These are phyloP conservation scores for Alnus glutinosa DNA, from an alignment of 306 rosid species.

Conservation along the genomic window DNA sequence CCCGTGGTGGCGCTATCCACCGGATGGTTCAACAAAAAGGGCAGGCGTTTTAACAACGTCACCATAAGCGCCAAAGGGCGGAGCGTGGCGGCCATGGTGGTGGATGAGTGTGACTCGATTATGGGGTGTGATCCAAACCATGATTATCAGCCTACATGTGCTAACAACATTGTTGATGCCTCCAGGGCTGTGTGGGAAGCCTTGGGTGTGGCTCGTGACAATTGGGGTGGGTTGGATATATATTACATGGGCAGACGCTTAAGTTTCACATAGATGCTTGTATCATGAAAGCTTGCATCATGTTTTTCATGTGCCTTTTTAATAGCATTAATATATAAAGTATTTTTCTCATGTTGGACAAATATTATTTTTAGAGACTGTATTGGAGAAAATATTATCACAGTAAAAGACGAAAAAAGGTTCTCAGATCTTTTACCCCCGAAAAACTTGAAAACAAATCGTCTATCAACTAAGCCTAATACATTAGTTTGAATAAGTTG, in stretches of 20 bases:
- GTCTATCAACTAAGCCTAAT: no score
- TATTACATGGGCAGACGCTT: conserved; percentile 28
- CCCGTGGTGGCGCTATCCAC: conserved; percentile 46
- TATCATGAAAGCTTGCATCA: background rate
- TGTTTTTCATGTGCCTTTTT: background rate
- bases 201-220: conserved; percentile 14
- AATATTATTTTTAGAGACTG: no score
- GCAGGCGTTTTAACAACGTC: conserved; percentile 42
- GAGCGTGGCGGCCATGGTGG: conserved; percentile 50
- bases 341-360: no score
- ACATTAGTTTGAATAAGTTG: no score
- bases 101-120: conserved; percentile 55
- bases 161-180: conserved; percentile 49
- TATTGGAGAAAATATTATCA: no score
- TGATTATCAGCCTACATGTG: conserved; percentile 47
- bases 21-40: conserved; percentile 38
- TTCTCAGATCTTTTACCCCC: no score
- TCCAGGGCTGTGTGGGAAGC: conserved; percentile 41
- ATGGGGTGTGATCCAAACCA: conserved; percentile 48
- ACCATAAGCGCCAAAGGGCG: conserved; percentile 36
- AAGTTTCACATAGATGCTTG: background rate
- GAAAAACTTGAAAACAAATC: no score
- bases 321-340: no score
- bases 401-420: no score
- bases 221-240: conserved; percentile 33